Evolutionary conservation across 768 basidiomycete species (phyloP).

Genomic region (Leucosporidium creatinivorum): DNA sequence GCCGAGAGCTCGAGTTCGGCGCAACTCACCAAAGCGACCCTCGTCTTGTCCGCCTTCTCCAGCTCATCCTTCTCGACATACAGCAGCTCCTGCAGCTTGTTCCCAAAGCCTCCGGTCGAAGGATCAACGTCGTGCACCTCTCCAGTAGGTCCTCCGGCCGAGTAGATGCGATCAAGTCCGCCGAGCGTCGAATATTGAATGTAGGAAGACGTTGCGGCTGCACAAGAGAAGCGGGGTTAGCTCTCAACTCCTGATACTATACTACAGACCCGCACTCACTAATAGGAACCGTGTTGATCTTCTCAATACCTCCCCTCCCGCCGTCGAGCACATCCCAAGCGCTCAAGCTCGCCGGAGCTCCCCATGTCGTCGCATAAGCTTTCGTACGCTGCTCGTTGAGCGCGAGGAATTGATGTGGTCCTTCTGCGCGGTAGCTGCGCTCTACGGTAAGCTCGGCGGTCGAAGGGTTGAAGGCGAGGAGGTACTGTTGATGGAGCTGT

Average conservation of each 20-base stretch:
- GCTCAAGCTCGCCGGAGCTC: constrained; percentile 30
- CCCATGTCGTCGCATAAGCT: constrained; percentile 38
- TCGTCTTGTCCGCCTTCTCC: constrained; percentile 35
- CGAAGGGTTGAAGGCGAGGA: constrained; percentile 36
- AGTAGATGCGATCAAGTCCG: constrained; percentile 30
- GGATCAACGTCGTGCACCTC: constrained; percentile 27
- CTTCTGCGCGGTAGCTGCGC: constrained; percentile 26
- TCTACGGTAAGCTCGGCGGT: constrained; percentile 21
- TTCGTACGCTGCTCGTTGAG: constrained; percentile 18
- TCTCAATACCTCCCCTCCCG: constrained; percentile 8
- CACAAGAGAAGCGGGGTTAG: background rate
- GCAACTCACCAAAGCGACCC: constrained; percentile 35
- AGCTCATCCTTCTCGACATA: constrained; percentile 30
- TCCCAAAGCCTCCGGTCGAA: constrained; percentile 27
- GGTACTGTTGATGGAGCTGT: constrained; percentile 17
- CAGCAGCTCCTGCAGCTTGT: constrained; percentile 36
- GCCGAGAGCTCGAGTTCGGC: background rate
- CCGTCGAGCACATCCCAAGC: constrained; percentile 30
- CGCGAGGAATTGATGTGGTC: constrained; percentile 38
- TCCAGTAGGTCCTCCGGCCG: constrained; percentile 38
- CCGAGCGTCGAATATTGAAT: constrained; percentile 26
- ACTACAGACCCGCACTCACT: constrained; percentile 9
- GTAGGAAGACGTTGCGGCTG: constrained; percentile 38
- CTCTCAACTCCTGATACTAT: too few species aligned
- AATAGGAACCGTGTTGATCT: constrained; percentile 31